Evolutionary conservation across 2,329 filamentous ascomycete genomes (phyloP).

Genomic region (Fusarium illudens): DNA sequence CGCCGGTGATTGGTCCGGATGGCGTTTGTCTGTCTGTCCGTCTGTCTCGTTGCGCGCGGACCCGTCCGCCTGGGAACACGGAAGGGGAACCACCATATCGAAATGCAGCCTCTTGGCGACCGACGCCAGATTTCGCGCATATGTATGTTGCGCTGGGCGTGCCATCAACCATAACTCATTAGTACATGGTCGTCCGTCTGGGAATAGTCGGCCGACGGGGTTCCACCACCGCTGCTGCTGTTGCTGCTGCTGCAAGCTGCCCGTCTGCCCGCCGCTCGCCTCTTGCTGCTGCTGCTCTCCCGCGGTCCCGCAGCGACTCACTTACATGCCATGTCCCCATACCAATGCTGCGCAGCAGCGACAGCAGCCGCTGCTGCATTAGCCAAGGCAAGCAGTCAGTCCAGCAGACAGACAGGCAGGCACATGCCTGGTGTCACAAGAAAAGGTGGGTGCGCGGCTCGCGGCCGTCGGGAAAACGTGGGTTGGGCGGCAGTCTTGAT

Average conservation of each 20-base stretch:
- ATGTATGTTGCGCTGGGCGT: slow-evolving; percentile 25
- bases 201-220: slow-evolving; percentile 1
- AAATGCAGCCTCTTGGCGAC: slow-evolving; percentile 4
- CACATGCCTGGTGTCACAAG: slow-evolving; percentile 5
- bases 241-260: background rate
- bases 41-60: slow-evolving; percentile 17
- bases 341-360: background rate
- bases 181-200: background rate
- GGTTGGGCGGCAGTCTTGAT: slow-evolving; percentile 23
- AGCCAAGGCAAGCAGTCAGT: background rate
- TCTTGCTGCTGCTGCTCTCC: slow-evolving; percentile 3
- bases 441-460: slow-evolving; percentile 23
- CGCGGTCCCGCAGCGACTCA: slow-evolving; percentile 1
- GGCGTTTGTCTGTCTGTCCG: slow-evolving; percentile 17
- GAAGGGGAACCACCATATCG: slow-evolving; percentile 21
- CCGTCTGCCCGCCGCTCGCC: background rate
- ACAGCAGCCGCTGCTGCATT: background rate
- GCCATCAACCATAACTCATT: background rate
- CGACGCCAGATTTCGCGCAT: slow-evolving; percentile 32
- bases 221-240: slow-evolving; percentile 19
- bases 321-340: slow-evolving; percentile 28
- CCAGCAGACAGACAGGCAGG: slow-evolving; percentile 3
- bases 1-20: slow-evolving; percentile 32
- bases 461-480: slow-evolving; percentile 34
- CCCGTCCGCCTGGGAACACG: slow-evolving; percentile 33